A percentile compares a stretch with the other conserved stretches of the same genome.
phyloP scores from a whole-genome alignment of 2,329 filamentous ascomycete genomes.

The Hymenoscyphus linearis region DNA sequence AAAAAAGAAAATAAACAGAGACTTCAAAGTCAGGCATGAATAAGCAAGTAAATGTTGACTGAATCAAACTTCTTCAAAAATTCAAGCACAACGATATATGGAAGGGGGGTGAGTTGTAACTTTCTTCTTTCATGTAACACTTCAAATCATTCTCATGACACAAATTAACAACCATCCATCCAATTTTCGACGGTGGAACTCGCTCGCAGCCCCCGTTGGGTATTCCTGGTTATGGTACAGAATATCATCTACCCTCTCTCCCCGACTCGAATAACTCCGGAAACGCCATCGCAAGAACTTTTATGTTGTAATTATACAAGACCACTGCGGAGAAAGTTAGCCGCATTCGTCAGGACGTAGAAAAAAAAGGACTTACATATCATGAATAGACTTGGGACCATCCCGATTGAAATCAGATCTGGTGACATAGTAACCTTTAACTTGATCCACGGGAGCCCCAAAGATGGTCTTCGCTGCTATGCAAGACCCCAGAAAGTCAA shows the following conservation, averaged over 20 bases:
- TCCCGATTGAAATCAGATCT: constrained; percentile 39
- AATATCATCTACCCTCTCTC: not conserved
- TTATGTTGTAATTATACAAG: not conserved
- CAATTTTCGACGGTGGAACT: not conserved
- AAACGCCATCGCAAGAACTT: constrained; percentile 1
- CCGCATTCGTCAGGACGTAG: not conserved
- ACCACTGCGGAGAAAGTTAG: not conserved
- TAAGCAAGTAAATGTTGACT: not conserved
- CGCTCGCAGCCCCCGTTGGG: not conserved
- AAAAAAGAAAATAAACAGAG: no score
- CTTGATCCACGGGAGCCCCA: constrained; percentile 56
- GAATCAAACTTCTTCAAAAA: not conserved
- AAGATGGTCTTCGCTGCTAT: constrained; percentile 68
- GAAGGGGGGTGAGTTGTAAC: not conserved
- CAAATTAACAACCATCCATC: not conserved
- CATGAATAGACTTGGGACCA: constrained; percentile 32
- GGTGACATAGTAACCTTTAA: constrained; percentile 60
- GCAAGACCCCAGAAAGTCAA: constrained; percentile 65
- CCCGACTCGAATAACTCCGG: not conserved
- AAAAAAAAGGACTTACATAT: constrained; percentile 25
- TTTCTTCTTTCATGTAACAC: not conserved
- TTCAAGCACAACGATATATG: not conserved
- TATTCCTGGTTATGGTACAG: constrained; percentile 2
- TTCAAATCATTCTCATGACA: not conserved
- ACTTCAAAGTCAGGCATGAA: not conserved